phyloP scores from a whole-genome alignment of 2,329 filamentous ascomycete genomes.

The Zopfia rhizophila region DNA sequence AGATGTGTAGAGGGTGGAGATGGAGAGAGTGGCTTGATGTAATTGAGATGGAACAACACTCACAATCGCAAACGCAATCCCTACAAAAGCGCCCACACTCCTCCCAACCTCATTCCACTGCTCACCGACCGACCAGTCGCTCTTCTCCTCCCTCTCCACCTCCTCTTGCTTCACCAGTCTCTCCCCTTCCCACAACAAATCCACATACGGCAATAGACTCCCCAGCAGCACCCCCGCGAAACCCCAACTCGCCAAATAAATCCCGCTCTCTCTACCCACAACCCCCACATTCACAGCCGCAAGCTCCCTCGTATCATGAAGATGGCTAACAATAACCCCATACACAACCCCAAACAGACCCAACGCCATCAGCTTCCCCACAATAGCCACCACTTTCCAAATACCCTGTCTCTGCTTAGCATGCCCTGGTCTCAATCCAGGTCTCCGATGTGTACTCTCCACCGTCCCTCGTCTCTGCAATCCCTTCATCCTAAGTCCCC shows the following conservation, averaged over 20 bases:
- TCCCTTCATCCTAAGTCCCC: slow-evolving; percentile 36
- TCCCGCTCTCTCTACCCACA: slow-evolving; percentile 66
- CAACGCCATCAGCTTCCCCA: slow-evolving; percentile 70
- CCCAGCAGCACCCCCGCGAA: slow-evolving; percentile 80
- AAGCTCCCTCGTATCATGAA: slow-evolving; percentile 76
- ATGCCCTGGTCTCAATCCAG: not conserved
- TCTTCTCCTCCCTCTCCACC: slow-evolving; percentile 42
- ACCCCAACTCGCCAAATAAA: slow-evolving; percentile 85
- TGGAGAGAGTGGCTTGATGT: not conserved
- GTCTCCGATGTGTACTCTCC: too few relatives aligned
- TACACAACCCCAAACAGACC: slow-evolving; percentile 85
- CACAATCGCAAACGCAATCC: slow-evolving; percentile 85
- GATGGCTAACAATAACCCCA: slow-evolving; percentile 80
- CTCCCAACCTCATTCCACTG: slow-evolving; percentile 81
- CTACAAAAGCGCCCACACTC: slow-evolving; percentile 76
- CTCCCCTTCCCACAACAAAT: slow-evolving; percentile 74
- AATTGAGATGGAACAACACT: slow-evolving; percentile 55
- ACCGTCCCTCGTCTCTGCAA: slow-evolving; percentile 13
- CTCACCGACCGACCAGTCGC: slow-evolving; percentile 57
- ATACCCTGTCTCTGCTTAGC: slow-evolving; percentile 24
- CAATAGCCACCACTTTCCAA: slow-evolving; percentile 62
- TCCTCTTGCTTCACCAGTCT: slow-evolving; percentile 42
- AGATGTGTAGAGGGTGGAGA: too few relatives aligned
- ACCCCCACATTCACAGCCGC: slow-evolving; percentile 70
- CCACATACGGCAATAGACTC: slow-evolving; percentile 83